Conservation (phyloP, 2,329 filamentous ascomycete species). For the Periconia macrospinosa region DNA sequence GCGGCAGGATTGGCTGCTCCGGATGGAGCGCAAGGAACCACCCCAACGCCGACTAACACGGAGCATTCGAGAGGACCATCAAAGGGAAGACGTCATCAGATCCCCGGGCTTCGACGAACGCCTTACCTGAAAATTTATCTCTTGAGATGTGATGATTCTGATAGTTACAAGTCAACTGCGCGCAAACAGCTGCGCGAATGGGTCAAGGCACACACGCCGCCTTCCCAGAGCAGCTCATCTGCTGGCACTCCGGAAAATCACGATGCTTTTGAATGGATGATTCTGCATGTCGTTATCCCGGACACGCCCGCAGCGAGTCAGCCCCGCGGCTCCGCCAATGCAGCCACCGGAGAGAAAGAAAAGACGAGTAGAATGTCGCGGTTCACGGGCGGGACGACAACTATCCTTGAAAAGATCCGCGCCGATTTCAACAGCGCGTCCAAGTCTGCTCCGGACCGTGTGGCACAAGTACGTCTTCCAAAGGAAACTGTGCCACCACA, state of each 20-base stretch:
- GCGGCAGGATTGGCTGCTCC: conserved; percentile 22
- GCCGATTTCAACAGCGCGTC: conserved; percentile 83
- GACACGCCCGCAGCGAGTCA: conserved; percentile 81
- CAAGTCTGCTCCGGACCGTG: conserved; percentile 73
- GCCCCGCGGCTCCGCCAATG: conserved; percentile 61
- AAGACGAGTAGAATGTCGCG: conserved; percentile 67
- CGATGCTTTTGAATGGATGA: conserved; percentile 94
- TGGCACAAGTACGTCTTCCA: conserved; percentile 80
- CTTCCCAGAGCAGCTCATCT: conserved; percentile 56
- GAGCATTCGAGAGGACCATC: conserved; percentile 31
- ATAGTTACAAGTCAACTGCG: conserved; percentile 81
- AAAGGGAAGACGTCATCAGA: conserved; percentile 80
- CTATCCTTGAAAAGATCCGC: conserved; percentile 84
- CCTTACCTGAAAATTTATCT: conserved; percentile 92
- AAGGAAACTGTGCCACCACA: conserved; percentile 51
- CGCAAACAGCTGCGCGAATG: conserved; percentile 84
- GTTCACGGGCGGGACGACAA: conserved; percentile 78
- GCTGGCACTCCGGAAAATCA: conserved; percentile 81
- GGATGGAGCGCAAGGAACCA: conserved; percentile 15
- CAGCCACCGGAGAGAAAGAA: conserved; percentile 62
- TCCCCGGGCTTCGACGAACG: conserved; percentile 87
- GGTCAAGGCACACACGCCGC: conserved; percentile 74
- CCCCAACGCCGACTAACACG: conserved; percentile 21
- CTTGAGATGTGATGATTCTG: conserved; percentile 92
- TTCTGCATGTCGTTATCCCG: conserved; percentile 88